Conservation (phyloP, 371 early-diverging fungal species). For the Mucor lusitanicus region DNA sequence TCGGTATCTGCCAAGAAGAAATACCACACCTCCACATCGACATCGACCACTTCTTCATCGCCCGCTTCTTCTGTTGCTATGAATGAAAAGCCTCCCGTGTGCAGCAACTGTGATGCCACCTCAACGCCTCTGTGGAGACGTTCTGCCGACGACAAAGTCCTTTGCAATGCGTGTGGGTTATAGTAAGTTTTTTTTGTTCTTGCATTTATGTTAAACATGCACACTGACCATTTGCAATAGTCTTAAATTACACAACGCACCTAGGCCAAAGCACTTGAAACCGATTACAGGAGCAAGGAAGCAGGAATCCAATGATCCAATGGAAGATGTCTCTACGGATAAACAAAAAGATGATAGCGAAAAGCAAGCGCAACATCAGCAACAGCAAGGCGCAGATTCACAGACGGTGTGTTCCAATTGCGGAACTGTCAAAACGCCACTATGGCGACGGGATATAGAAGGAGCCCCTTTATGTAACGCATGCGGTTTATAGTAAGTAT, state of each 20-base stretch:
- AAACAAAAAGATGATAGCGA: background rate
- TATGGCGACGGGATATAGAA: conserved; percentile 91
- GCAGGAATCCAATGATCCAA: background rate
- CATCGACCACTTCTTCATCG: background rate
- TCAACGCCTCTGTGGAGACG: conserved; percentile 96
- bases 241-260: conserved; percentile 73
- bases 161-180: conserved; percentile 97
- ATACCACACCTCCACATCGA: background rate
- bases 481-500: conserved; percentile 89
- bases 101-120: conserved; percentile 88
- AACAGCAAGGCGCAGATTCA: background rate
- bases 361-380: background rate
- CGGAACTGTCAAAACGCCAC: conserved; percentile 85
- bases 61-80: background rate
- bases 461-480: conserved; percentile 93
- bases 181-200: conserved; percentile 53
- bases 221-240: background rate
- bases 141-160: conserved; percentile 75
- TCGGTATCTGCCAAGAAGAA: background rate
- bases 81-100: conserved; percentile 34
- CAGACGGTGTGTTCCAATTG: conserved; percentile 82
- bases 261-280: conserved; percentile 59
- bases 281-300: background rate
- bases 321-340: background rate
- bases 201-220: background rate